Base-by-base conservation (phyloP, 345 rosid species). In the Eucalyptus globulus region DNA sequence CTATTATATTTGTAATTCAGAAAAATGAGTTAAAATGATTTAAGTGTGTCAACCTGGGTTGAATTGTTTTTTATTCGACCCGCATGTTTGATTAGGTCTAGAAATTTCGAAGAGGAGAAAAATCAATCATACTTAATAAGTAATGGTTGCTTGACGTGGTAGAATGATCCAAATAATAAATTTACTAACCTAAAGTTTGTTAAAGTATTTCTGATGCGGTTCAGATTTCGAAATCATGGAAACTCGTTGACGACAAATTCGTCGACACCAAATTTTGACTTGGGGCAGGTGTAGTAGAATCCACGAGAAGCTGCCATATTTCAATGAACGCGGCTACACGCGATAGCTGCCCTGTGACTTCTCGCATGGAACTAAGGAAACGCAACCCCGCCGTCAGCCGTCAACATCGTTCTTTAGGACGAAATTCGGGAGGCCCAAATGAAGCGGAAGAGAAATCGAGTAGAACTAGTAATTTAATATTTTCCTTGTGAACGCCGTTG, bases 31-130 rank as follows among this genome's bases (percentile, higher is more conserved):
- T 22, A 56, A 24, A 24, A 22, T 22, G 3, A 26, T 29, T 56
- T 26, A 56, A 24, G 3, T 56, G 11, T 53, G 26, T 53, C 11
- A 21, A 53, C 0, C 0, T 56, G 6, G 1, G 13, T 1, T 22
- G 12, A 9, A 56, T 22, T 56, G 6, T 56, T 56, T n/a, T 56
- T 6, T 6, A 56, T 56, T 13, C 26, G 5, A 53, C 26, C 1
- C 4, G 5, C 5, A 53, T 8, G 29, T 56, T 56, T 56, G 62
- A 56, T 56, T 22, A 56, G 29, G 0, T 76, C 5, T 11, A 37
- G 12, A 44, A 40, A 37, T 37, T 76, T 37, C 0, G 2, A 72
- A 34, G 8, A 40, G 22, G 26, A 37, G 26, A 17, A 69, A 69
- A 72, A 11, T 12, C 24, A 37, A 65, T 14, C 21, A 8, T 37